Evolutionary conservation across 352 stramenopile genomes (phyloP).

Genomic region (Phytophthora brassicae): DNA sequence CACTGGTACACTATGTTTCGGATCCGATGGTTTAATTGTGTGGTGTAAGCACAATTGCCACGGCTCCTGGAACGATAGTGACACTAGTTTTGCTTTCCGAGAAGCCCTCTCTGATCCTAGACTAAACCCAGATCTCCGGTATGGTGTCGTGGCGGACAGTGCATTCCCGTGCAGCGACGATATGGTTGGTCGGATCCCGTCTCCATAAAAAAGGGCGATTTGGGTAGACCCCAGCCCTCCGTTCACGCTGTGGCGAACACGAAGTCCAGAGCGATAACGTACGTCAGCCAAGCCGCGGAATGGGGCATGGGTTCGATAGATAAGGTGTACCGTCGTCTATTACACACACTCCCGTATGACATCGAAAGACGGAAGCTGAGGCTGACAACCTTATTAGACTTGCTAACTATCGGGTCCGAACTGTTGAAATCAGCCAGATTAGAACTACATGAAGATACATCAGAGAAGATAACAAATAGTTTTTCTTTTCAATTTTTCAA

Average conservation of each 20-base stretch:
- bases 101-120: neutral
- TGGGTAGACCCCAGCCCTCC: neutral
- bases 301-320: neutral
- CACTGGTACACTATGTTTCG: slow-evolving; percentile 11
- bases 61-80: slow-evolving; percentile 12
- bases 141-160: slow-evolving; percentile 6
- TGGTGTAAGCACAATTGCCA: slow-evolving; percentile 19
- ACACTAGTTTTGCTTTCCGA: slow-evolving; percentile 4
- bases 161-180: neutral
- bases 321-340: neutral
- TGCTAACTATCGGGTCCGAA: neutral
- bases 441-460: neutral
- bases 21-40: slow-evolving; percentile 17
- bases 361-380: neutral
- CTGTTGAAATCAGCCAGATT: slow-evolving; percentile 7
- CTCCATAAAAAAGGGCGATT: neutral
- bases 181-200: neutral
- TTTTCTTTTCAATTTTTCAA: neutral
- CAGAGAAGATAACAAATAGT: neutral
- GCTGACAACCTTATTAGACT: neutral
- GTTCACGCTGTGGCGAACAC: neutral
- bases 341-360: neutral
- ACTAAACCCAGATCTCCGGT: neutral
- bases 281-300: neutral
- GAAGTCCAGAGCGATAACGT: neutral